Evolutionary conservation across 192 early-diverging fungal species (phyloP).

Genomic region (Coemansia sp.): DNA sequence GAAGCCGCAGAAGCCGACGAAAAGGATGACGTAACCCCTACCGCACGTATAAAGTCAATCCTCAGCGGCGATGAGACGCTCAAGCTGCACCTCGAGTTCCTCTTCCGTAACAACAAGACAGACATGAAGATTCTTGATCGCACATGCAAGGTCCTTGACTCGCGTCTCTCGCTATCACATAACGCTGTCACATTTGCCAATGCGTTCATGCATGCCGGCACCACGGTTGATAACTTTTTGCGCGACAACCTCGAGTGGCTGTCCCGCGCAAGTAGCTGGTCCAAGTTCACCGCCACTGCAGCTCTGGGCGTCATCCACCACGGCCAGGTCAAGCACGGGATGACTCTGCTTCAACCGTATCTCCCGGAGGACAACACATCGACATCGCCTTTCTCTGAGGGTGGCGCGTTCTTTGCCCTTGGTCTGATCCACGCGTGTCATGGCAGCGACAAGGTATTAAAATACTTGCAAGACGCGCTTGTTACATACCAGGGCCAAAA

Average conservation of each 20-base stretch:
- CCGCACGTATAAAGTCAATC: conserved; percentile 73
- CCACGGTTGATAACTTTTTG: conserved; percentile 96
- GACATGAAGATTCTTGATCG: conserved; percentile 95
- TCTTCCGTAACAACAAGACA: conserved; percentile 93
- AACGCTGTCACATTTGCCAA: conserved; percentile 95
- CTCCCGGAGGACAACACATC: conserved; percentile 89
- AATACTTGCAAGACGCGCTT: conserved; percentile 81
- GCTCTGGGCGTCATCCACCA: conserved; percentile 97
- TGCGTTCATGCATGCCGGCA: conserved; percentile 97
- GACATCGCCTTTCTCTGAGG: conserved; percentile 89
- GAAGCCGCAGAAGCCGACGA: neutral
- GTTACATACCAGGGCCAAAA: conserved; percentile 64
- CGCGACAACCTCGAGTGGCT: conserved; percentile 98
- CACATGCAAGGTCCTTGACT: conserved; percentile 86
- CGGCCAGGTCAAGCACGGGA: conserved; percentile 88
- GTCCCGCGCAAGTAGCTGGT: conserved; percentile 95
- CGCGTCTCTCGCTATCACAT: conserved; percentile 90
- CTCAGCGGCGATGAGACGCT: conserved; percentile 89
- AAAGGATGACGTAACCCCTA: conserved; percentile 21
- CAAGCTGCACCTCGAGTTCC: conserved; percentile 90
- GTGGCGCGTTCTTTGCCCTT: conserved; percentile 95
- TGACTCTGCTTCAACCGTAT: conserved; percentile 85
- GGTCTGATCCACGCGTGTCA: conserved; percentile 98
- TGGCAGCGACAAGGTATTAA: conserved; percentile 71
- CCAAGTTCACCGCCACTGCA: conserved; percentile 98